These are phyloP conservation scores for Oenanthe sinensis DNA, from an alignment of 129 eudicot species.

Conservation along the genomic window DNA sequence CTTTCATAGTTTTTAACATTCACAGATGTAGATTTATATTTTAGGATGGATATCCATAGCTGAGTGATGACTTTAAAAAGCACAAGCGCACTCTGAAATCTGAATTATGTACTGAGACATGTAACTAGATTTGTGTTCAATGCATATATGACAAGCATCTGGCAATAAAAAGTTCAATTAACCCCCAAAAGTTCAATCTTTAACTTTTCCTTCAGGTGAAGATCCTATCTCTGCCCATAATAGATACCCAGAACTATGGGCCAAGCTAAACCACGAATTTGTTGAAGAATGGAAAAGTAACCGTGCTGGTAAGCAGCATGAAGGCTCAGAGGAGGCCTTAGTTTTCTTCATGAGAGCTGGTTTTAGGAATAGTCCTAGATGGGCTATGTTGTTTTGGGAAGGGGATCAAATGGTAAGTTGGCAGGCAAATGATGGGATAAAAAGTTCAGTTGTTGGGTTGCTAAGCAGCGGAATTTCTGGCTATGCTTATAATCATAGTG, in stretches of 20 bases:
- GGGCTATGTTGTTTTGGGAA: constrained; percentile 99
- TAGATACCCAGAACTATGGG: constrained; percentile 97
- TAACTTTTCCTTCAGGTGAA: constrained; percentile 54
- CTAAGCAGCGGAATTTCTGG: constrained; percentile 87
- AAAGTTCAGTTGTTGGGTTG: constrained; percentile 88
- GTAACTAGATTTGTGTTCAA: not conserved
- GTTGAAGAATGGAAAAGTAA: constrained; percentile 73
- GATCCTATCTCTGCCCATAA: constrained; percentile 96
- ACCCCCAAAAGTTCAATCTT: not conserved
- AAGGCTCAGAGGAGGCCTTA: constrained; percentile 60
- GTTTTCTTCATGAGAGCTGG: constrained; percentile 99
- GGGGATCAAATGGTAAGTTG: constrained; percentile 99
- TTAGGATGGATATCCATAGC: not conserved
- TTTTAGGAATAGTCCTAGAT: constrained; percentile 77
- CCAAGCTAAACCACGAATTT: constrained; percentile 77
- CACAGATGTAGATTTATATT: not conserved
- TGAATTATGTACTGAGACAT: not conserved
- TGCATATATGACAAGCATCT: not conserved
- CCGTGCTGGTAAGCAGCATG: constrained; percentile 37
- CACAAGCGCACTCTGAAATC: not conserved
- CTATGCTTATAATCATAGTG: constrained; percentile 89
- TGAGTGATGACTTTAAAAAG: not conserved
- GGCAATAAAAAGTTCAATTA: not conserved
- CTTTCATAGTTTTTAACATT: too few species aligned
- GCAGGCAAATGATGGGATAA: constrained; percentile 93